A percentile compares a stretch with the other conserved stretches of the same genome.
Evolutionary conservation across 1,284 basidiomycete species (phyloP).

Genomic region (Marasmius tenuissimus): DNA sequence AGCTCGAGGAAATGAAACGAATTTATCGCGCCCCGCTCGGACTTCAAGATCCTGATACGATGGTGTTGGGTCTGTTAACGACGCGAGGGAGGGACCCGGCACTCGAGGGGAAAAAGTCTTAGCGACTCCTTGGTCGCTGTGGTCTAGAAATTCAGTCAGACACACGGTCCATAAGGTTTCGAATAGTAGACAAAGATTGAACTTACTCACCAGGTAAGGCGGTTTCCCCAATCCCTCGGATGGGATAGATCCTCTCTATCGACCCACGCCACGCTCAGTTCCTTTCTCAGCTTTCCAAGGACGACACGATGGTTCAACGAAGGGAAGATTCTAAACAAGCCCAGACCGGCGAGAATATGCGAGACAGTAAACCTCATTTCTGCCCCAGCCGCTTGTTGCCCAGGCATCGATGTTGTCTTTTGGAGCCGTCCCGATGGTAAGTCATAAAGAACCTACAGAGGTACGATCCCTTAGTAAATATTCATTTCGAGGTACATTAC

Average conservation of each 20-base stretch:
- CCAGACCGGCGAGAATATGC: no score
- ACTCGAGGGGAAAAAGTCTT: slow-evolving; percentile 6
- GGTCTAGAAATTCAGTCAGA: no score
- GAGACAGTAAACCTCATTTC: no score
- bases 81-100: slow-evolving; percentile 6
- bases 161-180: no score
- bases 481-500: no score
- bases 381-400: no score
- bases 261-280: slow-evolving; percentile 5
- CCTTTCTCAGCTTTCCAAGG: neutral
- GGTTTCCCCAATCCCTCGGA: neutral
- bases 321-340: slow-evolving; percentile 9
- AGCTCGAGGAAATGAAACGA: no score
- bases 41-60: slow-evolving; percentile 3
- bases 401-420: no score
- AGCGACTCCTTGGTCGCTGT: slow-evolving; percentile 12
- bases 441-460: no score
- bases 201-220: neutral
- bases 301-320: slow-evolving; percentile 7
- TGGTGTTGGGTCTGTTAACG: neutral
- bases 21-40: slow-evolving; percentile 6
- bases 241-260: neutral
- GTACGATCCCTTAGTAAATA: no score
- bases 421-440: no score
- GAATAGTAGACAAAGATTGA: no score